Conservation (phyloP, 495 filamentous ascomycete species). For the Xylaria curta region DNA sequence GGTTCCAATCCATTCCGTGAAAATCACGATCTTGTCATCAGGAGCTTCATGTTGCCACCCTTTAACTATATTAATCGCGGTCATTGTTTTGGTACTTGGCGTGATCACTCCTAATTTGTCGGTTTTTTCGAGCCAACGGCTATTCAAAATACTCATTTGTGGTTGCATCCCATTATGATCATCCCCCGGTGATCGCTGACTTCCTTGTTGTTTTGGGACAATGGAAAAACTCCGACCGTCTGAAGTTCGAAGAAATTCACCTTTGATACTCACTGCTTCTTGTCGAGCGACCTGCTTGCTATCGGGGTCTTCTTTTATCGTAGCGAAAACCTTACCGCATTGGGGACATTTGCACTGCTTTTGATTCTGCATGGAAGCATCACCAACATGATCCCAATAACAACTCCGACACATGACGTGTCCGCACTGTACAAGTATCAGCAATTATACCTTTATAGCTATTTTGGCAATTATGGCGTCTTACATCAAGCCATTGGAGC, state of each 20-base stretch:
- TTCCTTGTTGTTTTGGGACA: neutral
- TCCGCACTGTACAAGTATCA: conserved; percentile 5
- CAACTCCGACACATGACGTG: neutral
- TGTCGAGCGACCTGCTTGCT: neutral
- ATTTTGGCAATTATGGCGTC: neutral
- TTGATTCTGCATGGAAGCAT: neutral
- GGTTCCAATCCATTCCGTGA: conserved; percentile 43
- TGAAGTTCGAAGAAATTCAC: neutral
- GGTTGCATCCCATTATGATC: conserved; percentile 16
- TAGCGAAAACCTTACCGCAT: neutral
- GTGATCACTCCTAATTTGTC: conserved; percentile 18
- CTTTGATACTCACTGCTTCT: neutral
- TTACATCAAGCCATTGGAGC: conserved; percentile 5
- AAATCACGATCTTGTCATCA: conserved; percentile 47
- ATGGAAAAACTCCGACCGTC: neutral
- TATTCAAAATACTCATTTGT: neutral
- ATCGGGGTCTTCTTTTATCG: neutral
- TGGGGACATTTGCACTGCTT: conserved; percentile 1
- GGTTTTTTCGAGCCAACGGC: neutral
- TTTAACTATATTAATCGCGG: conserved; percentile 32
- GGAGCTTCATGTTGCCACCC: conserved; percentile 38
- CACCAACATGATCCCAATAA: neutral
- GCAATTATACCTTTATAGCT: neutral
- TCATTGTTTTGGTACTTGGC: conserved; percentile 38
- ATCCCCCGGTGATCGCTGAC: conserved; percentile 9